Base-by-base conservation (phyloP, 2,329 filamentous ascomycete genomes). In the Trichoderma aggressivum region DNA sequence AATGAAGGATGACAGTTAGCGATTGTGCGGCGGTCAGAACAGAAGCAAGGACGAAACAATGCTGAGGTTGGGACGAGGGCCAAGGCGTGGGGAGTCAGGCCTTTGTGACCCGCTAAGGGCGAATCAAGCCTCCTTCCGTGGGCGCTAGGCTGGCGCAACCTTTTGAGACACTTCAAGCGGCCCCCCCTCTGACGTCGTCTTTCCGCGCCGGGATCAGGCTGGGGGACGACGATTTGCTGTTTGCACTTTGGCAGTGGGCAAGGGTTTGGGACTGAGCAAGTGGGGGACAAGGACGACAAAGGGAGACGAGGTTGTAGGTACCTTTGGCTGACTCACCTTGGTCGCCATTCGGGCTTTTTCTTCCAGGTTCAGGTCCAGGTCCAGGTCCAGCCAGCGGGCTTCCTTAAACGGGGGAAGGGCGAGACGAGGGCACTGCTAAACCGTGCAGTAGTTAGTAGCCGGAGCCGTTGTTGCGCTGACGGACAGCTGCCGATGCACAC, bases 151-250 rank as follows among this genome's bases (percentile, higher is more conserved):
- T 78, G 77, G 76, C 75, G 79, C 78, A 78, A 76, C 76, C 77
- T 76, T 68, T 68, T 78, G 78, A 80, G 78, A 80, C 80, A 81
- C 79, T 77, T 77, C 77, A 74, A 80, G 76, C 77, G 62, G 70
- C 65, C 72, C 75, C 72, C 75, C 74, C 77, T 79, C 77, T 80
- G 78, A 80, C 78, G 78, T 79, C 78, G 78, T 72, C 50, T 55
- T 32, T 71, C 59, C 30, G 69, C 69, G 70, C 70, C 70, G 39
- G 70, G 62, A 62, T 64, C 47, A 70, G 68, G 68, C 59, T 63
- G 68, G 70, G 39, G 32, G 70, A 56, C 39, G 63, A 56, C 53
- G 70, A 30, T n/a, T 61, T 39, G 59, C 67, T 70, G 67, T 61
- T 61, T 68, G 65, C 65, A 63, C 58, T 62, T 63, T 70, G 67